Percentiles rank a stretch among this genome's conserved stretches.
phyloP scores from a whole-genome alignment of 2,329 filamentous ascomycete genomes.

The Hymenoscyphus linearis region DNA sequence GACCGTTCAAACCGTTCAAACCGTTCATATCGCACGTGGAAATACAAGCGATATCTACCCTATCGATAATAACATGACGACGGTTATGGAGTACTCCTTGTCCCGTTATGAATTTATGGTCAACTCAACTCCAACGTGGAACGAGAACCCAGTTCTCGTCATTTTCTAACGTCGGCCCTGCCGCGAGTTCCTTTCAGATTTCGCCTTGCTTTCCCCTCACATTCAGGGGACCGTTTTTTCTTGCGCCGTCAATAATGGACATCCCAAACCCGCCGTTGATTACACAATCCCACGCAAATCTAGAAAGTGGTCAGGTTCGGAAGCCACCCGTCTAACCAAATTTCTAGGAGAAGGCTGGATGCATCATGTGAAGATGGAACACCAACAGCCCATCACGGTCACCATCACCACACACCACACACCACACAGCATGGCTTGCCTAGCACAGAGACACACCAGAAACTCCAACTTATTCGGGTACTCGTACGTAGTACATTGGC shows the following conservation, averaged over 20 bases:
- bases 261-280: not conserved
- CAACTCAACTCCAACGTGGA: not conserved
- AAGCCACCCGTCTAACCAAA: conserved; percentile 5
- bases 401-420: not conserved
- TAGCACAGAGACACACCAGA: not conserved
- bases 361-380: conserved; percentile 9
- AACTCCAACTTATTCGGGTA: not conserved
- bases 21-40: no score
- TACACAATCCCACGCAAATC: not conserved
- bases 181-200: not conserved
- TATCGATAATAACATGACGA: not conserved
- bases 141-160: not conserved
- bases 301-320: not conserved
- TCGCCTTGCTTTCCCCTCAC: not conserved
- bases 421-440: not conserved
- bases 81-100: not conserved
- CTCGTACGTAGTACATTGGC: not conserved
- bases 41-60: no score
- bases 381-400: not conserved
- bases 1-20: no score
- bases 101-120: not conserved
- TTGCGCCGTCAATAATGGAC: not conserved
- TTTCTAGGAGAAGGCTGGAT: not conserved
- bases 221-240: not conserved
- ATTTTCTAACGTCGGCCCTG: not conserved